Evolutionary conservation across 2,329 filamentous ascomycete species (phyloP), one percentile per base, ranked within the genome.

Genomic region (Trichoderma sp.): DNA sequence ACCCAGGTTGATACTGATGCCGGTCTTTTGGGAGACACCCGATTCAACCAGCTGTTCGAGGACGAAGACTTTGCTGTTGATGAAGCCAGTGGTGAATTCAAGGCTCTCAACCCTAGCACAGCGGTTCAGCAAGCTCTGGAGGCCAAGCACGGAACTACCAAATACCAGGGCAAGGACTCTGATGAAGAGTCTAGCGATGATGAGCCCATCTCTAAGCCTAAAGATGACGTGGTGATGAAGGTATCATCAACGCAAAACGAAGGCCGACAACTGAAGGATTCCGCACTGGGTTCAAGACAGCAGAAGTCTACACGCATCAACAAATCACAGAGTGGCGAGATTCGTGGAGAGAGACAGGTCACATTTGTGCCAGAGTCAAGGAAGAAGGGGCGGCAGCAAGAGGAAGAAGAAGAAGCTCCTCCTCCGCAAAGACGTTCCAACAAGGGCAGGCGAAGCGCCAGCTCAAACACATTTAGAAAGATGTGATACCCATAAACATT

Each of bases 31-130:
- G 89, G 89, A 72, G 96, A 99, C 80, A 87, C 90, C 65, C 95
- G 96, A 85, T 98, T 99, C 87, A 88, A 88, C 75, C 90, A 91
- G 76, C 83, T 99, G 73, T 99, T 98, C 83, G 91, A 98, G 79
- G 94, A 98, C 80, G 92, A 95, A 77, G 95, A 97, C 71, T 98
- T 97, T 81, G 89, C 89, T 76, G 93, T 99, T 72, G 95, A 99
- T 80, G 96, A 99, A 83, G 91, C 84, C 50, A 97, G 92, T 74
- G 87, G 90, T 77, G 95, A 98, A 80, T 99, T 97, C 85, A 89
- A 91, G 72, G 87, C 91, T 59, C 90, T 97, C 82, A 99, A 99
- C 79, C 94, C 96, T 5, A 97, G 93, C 81, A 96, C 93, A 5
- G 77, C 84, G n/a, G 79, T 85, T 71, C 77, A 81, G 59, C 79